These are phyloP conservation scores for Penicillium bovifimosum DNA, from an alignment of 495 filamentous ascomycete genomes.

Conservation along the genomic window DNA sequence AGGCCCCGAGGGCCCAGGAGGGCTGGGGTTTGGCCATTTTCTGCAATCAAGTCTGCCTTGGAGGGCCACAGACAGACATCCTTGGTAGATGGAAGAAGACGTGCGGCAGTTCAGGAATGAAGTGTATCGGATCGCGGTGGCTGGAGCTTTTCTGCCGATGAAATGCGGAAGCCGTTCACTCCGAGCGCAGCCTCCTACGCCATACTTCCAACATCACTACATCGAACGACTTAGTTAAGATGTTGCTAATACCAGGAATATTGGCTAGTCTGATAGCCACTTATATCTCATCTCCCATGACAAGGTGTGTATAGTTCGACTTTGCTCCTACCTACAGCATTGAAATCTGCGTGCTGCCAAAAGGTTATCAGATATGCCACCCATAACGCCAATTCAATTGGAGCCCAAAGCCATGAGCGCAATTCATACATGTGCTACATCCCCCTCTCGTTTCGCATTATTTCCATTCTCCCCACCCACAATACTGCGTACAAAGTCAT, in stretches of 20 bases:
- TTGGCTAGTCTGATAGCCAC: background rate
- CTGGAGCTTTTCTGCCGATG: conserved; percentile 21
- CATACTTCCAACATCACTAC: background rate
- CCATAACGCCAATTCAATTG: conserved; percentile 12
- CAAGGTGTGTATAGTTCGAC: background rate
- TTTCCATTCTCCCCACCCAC: conserved; percentile 36
- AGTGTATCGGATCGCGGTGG: conserved; percentile 15
- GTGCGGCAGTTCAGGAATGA: background rate
- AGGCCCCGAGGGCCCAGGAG: conserved; percentile 24
- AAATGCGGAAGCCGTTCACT: conserved; percentile 1
- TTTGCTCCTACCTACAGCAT: conserved; percentile 1
- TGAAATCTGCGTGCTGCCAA: background rate
- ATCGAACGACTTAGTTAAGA: no score
- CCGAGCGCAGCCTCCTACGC: no score
- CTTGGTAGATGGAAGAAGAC: background rate
- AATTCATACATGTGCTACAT: conserved; percentile 20
- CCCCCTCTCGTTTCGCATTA: conserved; percentile 22
- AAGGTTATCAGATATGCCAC: background rate
- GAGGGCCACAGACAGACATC: background rate
- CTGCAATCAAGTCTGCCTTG: conserved; percentile 8
- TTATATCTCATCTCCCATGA: background rate
- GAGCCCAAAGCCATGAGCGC: conserved; percentile 8
- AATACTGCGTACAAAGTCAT: conserved; percentile 40
- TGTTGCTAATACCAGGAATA: no score
- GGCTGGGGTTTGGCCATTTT: conserved; percentile 21